Evolutionary conservation across 108 stramenopile genomes (phyloP), one percentile per base, ranked within the genome.

Genomic region (Nitzschia inconspicua): DNA sequence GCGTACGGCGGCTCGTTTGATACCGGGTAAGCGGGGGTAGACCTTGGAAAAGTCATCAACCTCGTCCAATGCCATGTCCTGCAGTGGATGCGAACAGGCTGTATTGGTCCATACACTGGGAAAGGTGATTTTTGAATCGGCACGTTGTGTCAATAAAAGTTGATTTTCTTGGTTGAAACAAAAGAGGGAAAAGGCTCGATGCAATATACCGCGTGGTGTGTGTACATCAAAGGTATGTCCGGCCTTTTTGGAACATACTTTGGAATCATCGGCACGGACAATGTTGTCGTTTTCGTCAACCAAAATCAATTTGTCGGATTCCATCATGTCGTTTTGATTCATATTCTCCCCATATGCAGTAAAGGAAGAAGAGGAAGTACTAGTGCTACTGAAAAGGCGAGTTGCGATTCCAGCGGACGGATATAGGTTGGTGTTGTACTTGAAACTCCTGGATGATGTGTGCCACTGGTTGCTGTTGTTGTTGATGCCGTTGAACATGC

Each of bases 51-150:
- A 57, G 11, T 57, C 56, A 34, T 84, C 83, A 27, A 84, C 71
- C 60, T 84, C 83, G 4, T 44, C 55, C 0, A 77, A 76, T 4
- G 42, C 20, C 75, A 73, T 73, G 24, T 78, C 78, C 29, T 52
- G 47, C 5, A 93, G 62, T 0, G 89, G 92, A 57, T 93, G 92
- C 13, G 79, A 81, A 60, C 92, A 93, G 56, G 84, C 85, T 35
- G 92, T 88, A 72, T 93, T 93, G 23, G 92, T 90, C 92, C 92
- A 93, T 6, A 88, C 89, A 22, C 68, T 68, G 9, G 92, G 92
- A 47, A 93, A 93, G 26, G 92, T 93, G 41, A 93, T 87, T 61
- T 93, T 91, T 35, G 63, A 61, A 2, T 52, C 37, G 0, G 92
- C 87, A 19, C 76, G 36, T 74, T 82, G 80, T 31, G 72, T 75